Evolutionary conservation across 495 filamentous ascomycete genomes (phyloP).

Genomic region (Chaetomium fimeti): DNA sequence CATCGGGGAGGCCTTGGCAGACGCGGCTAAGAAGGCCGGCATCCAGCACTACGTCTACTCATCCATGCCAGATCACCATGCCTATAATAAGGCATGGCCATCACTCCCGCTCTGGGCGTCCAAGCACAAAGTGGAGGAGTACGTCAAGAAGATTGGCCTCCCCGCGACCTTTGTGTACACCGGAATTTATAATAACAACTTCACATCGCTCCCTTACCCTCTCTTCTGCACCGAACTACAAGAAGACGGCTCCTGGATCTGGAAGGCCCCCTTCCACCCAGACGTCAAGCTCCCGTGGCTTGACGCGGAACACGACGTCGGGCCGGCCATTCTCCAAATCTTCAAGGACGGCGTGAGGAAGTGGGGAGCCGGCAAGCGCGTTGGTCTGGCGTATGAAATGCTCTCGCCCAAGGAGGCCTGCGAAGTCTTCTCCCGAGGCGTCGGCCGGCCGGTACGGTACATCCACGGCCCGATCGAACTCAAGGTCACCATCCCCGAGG

Average conservation of each 20-base stretch:
- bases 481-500: conserved; percentile 78
- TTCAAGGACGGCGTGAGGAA: conserved; percentile 88
- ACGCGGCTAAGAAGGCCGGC: conserved; percentile 81
- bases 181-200: conserved; percentile 99
- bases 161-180: conserved; percentile 92
- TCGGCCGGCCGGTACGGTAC: conserved; percentile 76
- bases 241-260: conserved; percentile 79
- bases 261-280: conserved; percentile 92
- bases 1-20: conserved; percentile 81
- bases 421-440: conserved; percentile 70
- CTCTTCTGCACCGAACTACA: conserved; percentile 90
- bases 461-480: conserved; percentile 74
- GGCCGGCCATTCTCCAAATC: conserved; percentile 89
- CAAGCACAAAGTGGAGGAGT: conserved; percentile 89
- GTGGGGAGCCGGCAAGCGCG: conserved; percentile 90
- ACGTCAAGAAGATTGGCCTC: conserved; percentile 76
- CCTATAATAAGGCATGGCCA: conserved; percentile 65
- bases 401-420: conserved; percentile 82
- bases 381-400: conserved; percentile 89
- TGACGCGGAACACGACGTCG: conserved; percentile 94
- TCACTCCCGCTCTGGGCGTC: conserved; percentile 85
- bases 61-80: conserved; percentile 92
- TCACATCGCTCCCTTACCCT: conserved; percentile 88
- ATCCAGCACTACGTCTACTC: conserved; percentile 93
- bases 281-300: conserved; percentile 90